These are phyloP conservation scores for Schizochytrium sp. DNA, from an alignment of 108 stramenopile species.

Conservation along the genomic window DNA sequence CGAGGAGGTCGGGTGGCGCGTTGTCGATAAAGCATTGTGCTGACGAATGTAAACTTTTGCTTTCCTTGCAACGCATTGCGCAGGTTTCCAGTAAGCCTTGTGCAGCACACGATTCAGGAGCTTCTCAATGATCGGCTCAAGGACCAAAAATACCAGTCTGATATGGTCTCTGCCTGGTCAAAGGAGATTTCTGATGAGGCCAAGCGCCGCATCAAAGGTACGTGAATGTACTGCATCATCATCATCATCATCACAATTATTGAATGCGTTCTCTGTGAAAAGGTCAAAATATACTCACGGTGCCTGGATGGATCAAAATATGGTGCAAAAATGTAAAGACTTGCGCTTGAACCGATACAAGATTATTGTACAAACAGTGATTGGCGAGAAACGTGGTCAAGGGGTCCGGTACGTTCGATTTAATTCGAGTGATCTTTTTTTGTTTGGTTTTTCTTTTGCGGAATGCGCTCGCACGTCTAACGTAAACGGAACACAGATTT, in stretches of 20 bases:
- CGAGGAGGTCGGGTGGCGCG: background rate
- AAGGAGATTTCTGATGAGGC: slow-evolving; percentile 3
- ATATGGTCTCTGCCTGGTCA: background rate
- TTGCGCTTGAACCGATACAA: background rate
- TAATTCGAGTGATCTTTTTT: no score
- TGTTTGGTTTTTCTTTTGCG: no score
- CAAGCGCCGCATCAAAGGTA: background rate
- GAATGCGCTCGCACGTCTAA: no score
- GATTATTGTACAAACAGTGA: background rate
- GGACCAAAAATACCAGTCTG: background rate
- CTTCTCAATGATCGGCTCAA: background rate
- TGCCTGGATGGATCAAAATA: no score
- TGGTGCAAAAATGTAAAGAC: background rate
- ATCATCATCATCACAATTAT: no score
- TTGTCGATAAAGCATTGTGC: background rate
- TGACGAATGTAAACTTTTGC: background rate
- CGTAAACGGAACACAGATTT: background rate
- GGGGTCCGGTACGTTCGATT: background rate
- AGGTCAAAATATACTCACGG: no score
- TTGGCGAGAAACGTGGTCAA: background rate
- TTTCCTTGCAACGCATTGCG: background rate
- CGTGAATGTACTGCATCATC: background rate
- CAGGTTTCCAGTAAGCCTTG: background rate
- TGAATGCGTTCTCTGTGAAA: no score
- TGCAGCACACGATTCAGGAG: background rate